phyloP scores from a whole-genome alignment of 2,329 filamentous ascomycete species.

The Sporothrix mexicana region DNA sequence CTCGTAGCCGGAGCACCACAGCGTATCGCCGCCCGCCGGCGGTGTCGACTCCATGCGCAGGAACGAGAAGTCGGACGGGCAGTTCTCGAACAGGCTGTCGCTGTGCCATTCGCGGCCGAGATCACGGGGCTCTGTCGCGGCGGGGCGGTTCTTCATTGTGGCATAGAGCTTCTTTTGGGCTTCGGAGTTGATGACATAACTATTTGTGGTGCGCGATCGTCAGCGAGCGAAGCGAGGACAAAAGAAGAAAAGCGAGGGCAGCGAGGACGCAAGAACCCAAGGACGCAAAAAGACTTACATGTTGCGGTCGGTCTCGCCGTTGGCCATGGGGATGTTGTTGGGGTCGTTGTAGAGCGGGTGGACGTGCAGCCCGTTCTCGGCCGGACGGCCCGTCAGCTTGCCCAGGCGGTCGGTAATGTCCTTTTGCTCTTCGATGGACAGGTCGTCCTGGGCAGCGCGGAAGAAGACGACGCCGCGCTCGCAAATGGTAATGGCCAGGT shows the following conservation, averaged over 20 bases:
- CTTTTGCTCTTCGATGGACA: constrained; percentile 33
- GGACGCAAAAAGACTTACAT: constrained; percentile 42
- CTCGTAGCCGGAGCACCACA: constrained; percentile 72
- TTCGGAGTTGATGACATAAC: constrained; percentile 40
- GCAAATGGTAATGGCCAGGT: constrained; percentile 64
- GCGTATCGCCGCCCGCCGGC: constrained; percentile 57
- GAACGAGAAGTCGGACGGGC: constrained; percentile 55
- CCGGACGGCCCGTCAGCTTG: constrained; percentile 44
- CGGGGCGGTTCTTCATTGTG: constrained; percentile 31
- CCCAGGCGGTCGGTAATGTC: constrained; percentile 36
- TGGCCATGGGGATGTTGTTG: constrained; percentile 23
- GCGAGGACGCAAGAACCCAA: too few species aligned
- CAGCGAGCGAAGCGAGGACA: constrained; percentile 9
- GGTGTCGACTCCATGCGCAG: constrained; percentile 52
- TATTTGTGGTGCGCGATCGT: not conserved
- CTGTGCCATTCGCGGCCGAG: constrained; percentile 50
- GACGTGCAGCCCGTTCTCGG: constrained; percentile 58
- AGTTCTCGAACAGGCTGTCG: constrained; percentile 55
- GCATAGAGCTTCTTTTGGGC: constrained; percentile 38
- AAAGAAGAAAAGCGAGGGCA: not conserved
- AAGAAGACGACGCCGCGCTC: constrained; percentile 58
- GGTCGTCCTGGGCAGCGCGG: constrained; percentile 50
- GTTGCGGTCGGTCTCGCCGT: constrained; percentile 56
- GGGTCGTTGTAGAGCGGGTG: constrained; percentile 49
- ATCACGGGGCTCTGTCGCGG: not conserved